These are phyloP conservation scores for Cornus kousa DNA, from an alignment of 148 eudicot species.

Conservation along the genomic window DNA sequence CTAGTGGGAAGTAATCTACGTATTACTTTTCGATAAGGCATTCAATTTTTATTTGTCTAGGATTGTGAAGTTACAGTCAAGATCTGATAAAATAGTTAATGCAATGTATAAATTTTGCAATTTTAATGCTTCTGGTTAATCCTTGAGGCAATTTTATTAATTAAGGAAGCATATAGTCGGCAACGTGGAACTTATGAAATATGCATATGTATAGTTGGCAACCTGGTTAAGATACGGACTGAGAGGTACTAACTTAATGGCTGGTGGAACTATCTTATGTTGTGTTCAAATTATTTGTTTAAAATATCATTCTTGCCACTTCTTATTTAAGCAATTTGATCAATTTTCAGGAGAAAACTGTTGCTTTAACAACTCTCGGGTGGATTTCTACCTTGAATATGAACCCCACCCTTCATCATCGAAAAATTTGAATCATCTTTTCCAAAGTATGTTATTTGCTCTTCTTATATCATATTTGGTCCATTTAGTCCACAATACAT, in stretches of 20 bases:
- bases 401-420: constrained; percentile 95
- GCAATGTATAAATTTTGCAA: too few species aligned
- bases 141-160: background rate
- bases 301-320: background rate
- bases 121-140: background rate
- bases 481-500: background rate
- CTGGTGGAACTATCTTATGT: background rate
- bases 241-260: background rate
- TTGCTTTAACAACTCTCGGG: constrained; percentile 79
- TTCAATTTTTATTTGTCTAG: too few species aligned
- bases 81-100: too few species aligned
- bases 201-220: background rate
- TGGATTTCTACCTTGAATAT: constrained; percentile 73
- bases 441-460: constrained; percentile 68
- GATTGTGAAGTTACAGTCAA: too few species aligned
- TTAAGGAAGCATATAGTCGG: background rate
- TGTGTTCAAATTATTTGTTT: background rate
- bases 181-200: background rate
- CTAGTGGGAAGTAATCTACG: too few species aligned
- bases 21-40: too few species aligned
- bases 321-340: constrained; percentile 5
- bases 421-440: constrained; percentile 90
- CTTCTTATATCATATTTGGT: constrained; percentile 9
- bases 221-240: constrained; percentile 5
- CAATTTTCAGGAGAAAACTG: constrained; percentile 76